phyloP scores from a whole-genome alignment of 257 asterid genomes.

The Solanum rostratum region DNA sequence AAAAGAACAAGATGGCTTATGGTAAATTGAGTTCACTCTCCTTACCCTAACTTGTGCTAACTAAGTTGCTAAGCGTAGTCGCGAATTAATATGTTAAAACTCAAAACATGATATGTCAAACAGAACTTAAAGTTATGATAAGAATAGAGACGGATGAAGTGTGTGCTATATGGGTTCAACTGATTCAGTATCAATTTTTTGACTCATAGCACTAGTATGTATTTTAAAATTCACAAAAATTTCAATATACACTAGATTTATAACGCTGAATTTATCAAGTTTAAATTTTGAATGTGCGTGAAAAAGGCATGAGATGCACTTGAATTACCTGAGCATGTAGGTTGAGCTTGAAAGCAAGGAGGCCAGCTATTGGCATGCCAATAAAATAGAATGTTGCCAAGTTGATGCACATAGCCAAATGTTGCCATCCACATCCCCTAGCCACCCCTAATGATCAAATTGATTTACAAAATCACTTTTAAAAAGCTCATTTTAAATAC shows the following conservation, averaged over 20 bases:
- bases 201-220: neutral
- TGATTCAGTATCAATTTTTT: neutral
- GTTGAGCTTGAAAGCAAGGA: slow-evolving; percentile 46
- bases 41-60: neutral
- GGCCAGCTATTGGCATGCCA: slow-evolving; percentile 49
- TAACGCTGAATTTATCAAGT: neutral
- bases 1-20: neutral
- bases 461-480: neutral
- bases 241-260: neutral
- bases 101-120: neutral
- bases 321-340: slow-evolving; percentile 42
- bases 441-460: slow-evolving; percentile 49
- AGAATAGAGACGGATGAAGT: neutral
- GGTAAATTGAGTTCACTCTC: neutral
- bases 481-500: neutral
- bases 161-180: neutral
- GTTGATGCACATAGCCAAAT: slow-evolving; percentile 42
- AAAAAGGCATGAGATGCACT: neutral
- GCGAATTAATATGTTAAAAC: neutral
- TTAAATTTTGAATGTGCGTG: neutral
- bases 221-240: neutral
- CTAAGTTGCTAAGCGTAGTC: neutral
- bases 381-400: slow-evolving; percentile 47
- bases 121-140: neutral
- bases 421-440: slow-evolving; percentile 81